Evolutionary conservation across 2,329 filamentous ascomycete genomes (phyloP), one percentile per base, ranked within the genome.

Genomic region (Diaporthe helianthi): DNA sequence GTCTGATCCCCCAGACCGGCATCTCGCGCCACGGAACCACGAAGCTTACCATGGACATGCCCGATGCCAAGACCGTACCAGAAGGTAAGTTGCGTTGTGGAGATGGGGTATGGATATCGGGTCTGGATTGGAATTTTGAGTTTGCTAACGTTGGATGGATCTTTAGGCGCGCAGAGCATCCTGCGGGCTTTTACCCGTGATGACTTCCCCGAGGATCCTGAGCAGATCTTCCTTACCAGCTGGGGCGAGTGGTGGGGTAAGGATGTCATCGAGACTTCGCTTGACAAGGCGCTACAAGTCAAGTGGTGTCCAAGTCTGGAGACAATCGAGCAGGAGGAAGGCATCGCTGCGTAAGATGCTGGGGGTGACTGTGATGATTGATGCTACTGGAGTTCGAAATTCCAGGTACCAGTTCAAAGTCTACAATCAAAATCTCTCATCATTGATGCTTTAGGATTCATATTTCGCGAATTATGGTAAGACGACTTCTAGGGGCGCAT

Each of bases 221-320:
- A 87, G 22, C 80, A 81, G 63, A 84, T 87, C 67, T 87, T 87
- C 75, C 73, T 87, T 54, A 86, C 84, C 0, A 86, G 84, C 72
- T 86, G 84, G 85, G 85, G 85, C 1, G 84, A 87, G 77, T 87
- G 84, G 84, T 87, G 85, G 84, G 73, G 78, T 17, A 85, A 81
- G 74, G 78, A 81, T 4, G 78, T 82, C 2, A 82, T 82, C 64
- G 78, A 73, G 15, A 76, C 78, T 67, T 77, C 78, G 1, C 75
- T 85, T 3, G 83, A 87, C 65, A 80, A 81, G 76, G 71, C 72
- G 1, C 77, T 87, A 3, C 85, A 87, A 77, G 80, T 86, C 47
- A 85, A 84, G 73, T 87, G 84, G 84, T 83, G 76, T 29, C 82
- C 82, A 0, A 80, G 78, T 58, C 81, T 81, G 74, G 82, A 85